A percentile compares a stretch with the other conserved stretches of the same genome.
Conservation (phyloP, 2,329 filamentous ascomycete genomes). For the Venturia oleaginea region DNA sequence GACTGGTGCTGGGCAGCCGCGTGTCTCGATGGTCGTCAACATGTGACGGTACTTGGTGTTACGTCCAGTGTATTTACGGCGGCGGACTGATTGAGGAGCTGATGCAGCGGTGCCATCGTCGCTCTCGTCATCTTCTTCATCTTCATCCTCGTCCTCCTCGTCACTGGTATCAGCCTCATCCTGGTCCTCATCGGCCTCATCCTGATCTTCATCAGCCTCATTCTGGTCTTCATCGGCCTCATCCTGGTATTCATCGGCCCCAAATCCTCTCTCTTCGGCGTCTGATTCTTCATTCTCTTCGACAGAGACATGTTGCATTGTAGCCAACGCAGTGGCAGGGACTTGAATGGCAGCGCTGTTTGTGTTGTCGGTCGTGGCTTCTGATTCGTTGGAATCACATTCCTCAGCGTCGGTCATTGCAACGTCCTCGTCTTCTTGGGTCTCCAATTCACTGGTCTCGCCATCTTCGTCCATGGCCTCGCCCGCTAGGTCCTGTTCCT, state of each 20-base stretch:
- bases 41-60: slow-evolving; percentile 14
- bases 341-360: not conserved
- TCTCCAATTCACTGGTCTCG: not conserved
- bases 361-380: not conserved
- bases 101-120: not conserved
- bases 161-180: not conserved
- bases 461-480: slow-evolving; percentile 8
- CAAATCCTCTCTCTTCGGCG: not conserved
- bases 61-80: slow-evolving; percentile 3
- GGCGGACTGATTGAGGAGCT: not conserved
- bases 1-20: slow-evolving; percentile 10
- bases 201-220: not conserved
- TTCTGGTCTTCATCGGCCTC: not conserved
- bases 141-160: not conserved
- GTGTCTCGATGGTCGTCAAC: slow-evolving; percentile 8
- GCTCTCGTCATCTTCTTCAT: not conserved
- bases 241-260: not conserved
- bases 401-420: slow-evolving; percentile 2
- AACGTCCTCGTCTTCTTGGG: slow-evolving; percentile 1
- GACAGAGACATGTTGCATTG: not conserved
- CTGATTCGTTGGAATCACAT: not conserved
- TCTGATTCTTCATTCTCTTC: too few species aligned
- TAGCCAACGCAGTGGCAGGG: not conserved
- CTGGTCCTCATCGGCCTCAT: not conserved
- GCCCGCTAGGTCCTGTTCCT: not conserved